Conservation (phyloP, 2,329 filamentous ascomycete genomes). For the Cercospora zeae-maydis region DNA sequence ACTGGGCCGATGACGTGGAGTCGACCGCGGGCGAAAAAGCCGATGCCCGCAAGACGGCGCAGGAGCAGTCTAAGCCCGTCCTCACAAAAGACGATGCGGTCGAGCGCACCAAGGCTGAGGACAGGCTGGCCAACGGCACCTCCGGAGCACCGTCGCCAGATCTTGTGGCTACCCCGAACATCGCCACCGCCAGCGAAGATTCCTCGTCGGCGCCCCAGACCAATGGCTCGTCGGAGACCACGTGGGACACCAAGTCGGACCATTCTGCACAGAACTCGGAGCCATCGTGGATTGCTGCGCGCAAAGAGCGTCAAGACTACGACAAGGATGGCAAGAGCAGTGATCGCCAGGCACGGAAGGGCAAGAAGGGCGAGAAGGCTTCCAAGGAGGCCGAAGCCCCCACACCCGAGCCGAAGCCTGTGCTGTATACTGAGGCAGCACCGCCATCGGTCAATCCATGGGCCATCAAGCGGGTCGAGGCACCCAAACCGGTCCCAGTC, state of each 20-base stretch:
- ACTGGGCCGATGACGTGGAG: slow-evolving; percentile 51
- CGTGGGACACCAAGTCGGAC: slow-evolving; percentile 65
- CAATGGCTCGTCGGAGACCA: slow-evolving; percentile 56
- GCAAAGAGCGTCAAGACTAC: slow-evolving; percentile 34
- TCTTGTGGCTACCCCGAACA: slow-evolving; percentile 54
- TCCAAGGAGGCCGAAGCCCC: slow-evolving; percentile 24
- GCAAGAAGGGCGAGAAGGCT: slow-evolving; percentile 27
- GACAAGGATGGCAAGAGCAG: slow-evolving; percentile 17
- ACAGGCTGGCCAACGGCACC: slow-evolving; percentile 27
- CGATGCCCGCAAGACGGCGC: slow-evolving; percentile 33
- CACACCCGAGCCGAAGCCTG: slow-evolving; percentile 46
- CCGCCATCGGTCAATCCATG: slow-evolving; percentile 83
- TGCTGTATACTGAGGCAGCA: slow-evolving; percentile 72
- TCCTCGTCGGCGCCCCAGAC: slow-evolving; percentile 59
- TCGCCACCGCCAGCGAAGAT: slow-evolving; percentile 60
- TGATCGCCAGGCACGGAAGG: slow-evolving; percentile 15
- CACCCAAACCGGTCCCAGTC: slow-evolving; percentile 51
- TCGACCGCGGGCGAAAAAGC: slow-evolving; percentile 37
- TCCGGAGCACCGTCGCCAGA: slow-evolving; percentile 51
- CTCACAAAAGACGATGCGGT: slow-evolving; percentile 32
- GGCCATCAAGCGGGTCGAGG: slow-evolving; percentile 68
- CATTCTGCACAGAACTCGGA: slow-evolving; percentile 60
- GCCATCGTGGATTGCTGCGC: slow-evolving; percentile 59
- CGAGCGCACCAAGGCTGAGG: slow-evolving; percentile 33
- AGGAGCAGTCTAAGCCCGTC: slow-evolving; percentile 26